Conservation (phyloP, 2,329 filamentous ascomycete species). For the Rachicladosporium sp. region DNA sequence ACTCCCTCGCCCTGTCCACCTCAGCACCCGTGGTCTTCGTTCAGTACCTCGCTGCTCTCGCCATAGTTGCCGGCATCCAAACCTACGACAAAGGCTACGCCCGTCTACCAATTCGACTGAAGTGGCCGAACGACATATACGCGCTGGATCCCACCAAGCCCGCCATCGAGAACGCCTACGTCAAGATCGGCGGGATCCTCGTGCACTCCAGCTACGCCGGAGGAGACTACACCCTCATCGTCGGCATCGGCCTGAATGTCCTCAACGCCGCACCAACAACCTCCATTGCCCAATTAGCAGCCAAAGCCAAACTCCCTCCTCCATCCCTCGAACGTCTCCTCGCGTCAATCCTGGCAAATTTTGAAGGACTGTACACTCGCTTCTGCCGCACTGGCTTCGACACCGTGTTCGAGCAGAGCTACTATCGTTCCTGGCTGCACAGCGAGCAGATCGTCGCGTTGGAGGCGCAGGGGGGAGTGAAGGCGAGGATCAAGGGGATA, state of each 20-base stretch:
- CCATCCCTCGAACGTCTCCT: slow-evolving; percentile 70
- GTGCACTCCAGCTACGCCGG: slow-evolving; percentile 75
- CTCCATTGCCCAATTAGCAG: slow-evolving; percentile 62
- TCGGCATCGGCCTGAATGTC: slow-evolving; percentile 74
- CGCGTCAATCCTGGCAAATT: slow-evolving; percentile 62
- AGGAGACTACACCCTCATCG: slow-evolving; percentile 69
- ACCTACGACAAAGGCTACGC: slow-evolving; percentile 65
- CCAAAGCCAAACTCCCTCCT: slow-evolving; percentile 28
- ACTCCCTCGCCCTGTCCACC: slow-evolving; percentile 59
- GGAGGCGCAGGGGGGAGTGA: slow-evolving; percentile 64
- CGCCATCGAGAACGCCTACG: slow-evolving; percentile 52
- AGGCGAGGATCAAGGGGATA: slow-evolving; percentile 71
- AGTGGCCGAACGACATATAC: slow-evolving; percentile 92
- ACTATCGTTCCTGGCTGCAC: slow-evolving; percentile 81
- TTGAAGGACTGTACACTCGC: slow-evolving; percentile 63
- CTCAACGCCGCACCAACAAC: slow-evolving; percentile 85
- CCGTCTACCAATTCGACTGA: slow-evolving; percentile 67
- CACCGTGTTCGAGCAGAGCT: slow-evolving; percentile 56
- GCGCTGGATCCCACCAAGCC: slow-evolving; percentile 21
- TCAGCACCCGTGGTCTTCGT: slow-evolving; percentile 79
- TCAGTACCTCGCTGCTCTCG: slow-evolving; percentile 83
- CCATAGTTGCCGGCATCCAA: slow-evolving; percentile 72
- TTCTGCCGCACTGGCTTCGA: slow-evolving; percentile 71
- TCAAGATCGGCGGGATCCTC: slow-evolving; percentile 88
- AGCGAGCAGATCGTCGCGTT: slow-evolving; percentile 55